Conservation (phyloP, 2,329 filamentous ascomycete species). For the Cladosporium sp. region DNA sequence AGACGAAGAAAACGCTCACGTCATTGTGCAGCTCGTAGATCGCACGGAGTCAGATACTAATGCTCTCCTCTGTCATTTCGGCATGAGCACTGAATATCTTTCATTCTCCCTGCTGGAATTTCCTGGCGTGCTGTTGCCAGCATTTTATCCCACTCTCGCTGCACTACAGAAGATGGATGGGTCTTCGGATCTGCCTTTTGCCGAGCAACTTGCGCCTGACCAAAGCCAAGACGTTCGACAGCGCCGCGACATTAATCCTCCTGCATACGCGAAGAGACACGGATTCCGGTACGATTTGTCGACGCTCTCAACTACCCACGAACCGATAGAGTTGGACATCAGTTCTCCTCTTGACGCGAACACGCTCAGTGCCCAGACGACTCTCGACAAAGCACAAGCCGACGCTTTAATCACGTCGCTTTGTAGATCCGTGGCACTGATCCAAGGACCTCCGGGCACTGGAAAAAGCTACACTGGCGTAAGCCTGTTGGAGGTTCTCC, state of each 20-base stretch:
- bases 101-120: constrained; percentile 53
- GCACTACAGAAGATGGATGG: constrained; percentile 52
- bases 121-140: constrained; percentile 54
- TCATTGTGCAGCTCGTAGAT: constrained; percentile 7
- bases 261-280: constrained; percentile 47
- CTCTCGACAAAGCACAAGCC: constrained; percentile 50
- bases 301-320: constrained; percentile 16
- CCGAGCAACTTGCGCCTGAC: constrained; percentile 22
- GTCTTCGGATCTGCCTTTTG: constrained; percentile 27
- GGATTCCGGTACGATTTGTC: constrained; percentile 50
- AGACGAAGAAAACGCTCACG: not conserved
- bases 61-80: not conserved
- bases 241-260: constrained; percentile 37
- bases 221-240: constrained; percentile 18
- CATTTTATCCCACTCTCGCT: constrained; percentile 55
- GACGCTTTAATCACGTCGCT: constrained; percentile 52
- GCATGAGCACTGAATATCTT: not conserved
- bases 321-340: constrained; percentile 22
- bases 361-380: constrained; percentile 34
- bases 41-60: constrained; percentile 1
- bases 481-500: constrained; percentile 53
- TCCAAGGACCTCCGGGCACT: constrained; percentile 68
- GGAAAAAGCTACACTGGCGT: constrained; percentile 63
- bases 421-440: constrained; percentile 52
- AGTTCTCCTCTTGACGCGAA: constrained; percentile 21